A percentile compares a stretch with the other conserved stretches of the same genome.
These are phyloP conservation scores for Capronia coronata DNA, from an alignment of 2,329 filamentous ascomycete genomes.

Conservation along the genomic window DNA sequence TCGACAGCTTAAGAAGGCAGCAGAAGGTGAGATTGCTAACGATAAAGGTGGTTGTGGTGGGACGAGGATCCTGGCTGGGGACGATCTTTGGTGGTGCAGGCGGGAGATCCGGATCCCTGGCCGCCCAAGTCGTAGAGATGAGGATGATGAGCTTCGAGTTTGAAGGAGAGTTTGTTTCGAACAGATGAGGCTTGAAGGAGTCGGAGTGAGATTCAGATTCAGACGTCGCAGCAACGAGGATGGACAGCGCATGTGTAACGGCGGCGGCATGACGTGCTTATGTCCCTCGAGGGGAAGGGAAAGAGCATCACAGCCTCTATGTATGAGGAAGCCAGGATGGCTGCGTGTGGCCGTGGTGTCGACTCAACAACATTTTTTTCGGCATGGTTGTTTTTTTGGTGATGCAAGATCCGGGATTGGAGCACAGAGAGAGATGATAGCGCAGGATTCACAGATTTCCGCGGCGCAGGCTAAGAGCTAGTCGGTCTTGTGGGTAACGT, in stretches of 20 bases:
- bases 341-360: neutral
- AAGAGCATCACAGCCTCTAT: too few relatives aligned
- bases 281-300: neutral
- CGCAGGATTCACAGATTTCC: neutral
- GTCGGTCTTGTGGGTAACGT: neutral
- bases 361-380: neutral
- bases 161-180: neutral
- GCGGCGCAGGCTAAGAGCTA: neutral
- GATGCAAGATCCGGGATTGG: slow-evolving; percentile 1
- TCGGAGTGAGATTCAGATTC: neutral
- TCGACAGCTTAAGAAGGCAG: slow-evolving; percentile 1
- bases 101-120: neutral
- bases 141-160: neutral
- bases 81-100: slow-evolving; percentile 2
- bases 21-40: slow-evolving; percentile 3
- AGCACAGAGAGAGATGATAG: too few relatives aligned
- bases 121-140: neutral
- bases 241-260: slow-evolving; percentile 5
- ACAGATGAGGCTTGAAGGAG: slow-evolving; percentile 2
- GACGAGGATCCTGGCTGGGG: neutral
- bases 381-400: neutral
- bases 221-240: slow-evolving; percentile 9
- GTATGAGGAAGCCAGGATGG: neutral
- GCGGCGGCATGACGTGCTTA: neutral
- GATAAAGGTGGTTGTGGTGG: slow-evolving; percentile 1